Base-by-base conservation (phyloP, 768 basidiomycete species). In the Mycena rebaudengoi region DNA sequence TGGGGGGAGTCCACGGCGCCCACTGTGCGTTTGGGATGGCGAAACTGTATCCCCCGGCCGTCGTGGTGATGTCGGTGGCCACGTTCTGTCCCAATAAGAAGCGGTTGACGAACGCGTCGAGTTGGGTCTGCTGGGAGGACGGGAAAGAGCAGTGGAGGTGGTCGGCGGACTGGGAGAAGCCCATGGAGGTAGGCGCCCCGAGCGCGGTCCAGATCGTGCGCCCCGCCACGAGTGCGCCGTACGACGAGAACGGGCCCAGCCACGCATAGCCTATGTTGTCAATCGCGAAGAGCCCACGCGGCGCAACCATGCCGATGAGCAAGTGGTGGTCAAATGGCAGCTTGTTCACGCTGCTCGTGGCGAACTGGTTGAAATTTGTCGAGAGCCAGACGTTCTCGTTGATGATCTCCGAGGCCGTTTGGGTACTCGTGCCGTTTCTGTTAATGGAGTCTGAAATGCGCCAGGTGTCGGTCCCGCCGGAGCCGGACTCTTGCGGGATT, bases 351-450 rank as follows among this genome's bases (percentile, higher is more conserved):
- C 76, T 72, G 72, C 78, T 81, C 6, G 16, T 37, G 7, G 82
- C 82, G 73, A 79, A 87, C 56, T 76, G 74, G 55, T 81, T 74
- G 74, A 87, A 87, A 52, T 69, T 71, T 18, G 80, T 75, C 28
- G 83, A 84, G 81, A 87, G 86, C 86, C 87, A 88, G 30, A 86
- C 86, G 71, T 88, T 87, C 77, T 88, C 86, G 40, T 73, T 74
- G 57, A 88, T 82, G 67, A 88, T 88, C 71, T 88, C 83, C 6
- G 79, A 78, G 5, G 86, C 85, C 7, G 85, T 85, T 73, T 88
- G 87, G 2, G 83, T 83, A 49, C 65, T 65, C 28, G 74, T 74
- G 2, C 86, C 86, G n/a, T 67, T 69, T 33, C 71, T 66, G 65
- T 80, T 72, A 79, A 85, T 81, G 48, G 69, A 80, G 67, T 83